Percentiles rank a stretch among this genome's conserved stretches.
phyloP scores from a whole-genome alignment of 352 stramenopile genomes.

The Globisporangium paroecandrum region DNA sequence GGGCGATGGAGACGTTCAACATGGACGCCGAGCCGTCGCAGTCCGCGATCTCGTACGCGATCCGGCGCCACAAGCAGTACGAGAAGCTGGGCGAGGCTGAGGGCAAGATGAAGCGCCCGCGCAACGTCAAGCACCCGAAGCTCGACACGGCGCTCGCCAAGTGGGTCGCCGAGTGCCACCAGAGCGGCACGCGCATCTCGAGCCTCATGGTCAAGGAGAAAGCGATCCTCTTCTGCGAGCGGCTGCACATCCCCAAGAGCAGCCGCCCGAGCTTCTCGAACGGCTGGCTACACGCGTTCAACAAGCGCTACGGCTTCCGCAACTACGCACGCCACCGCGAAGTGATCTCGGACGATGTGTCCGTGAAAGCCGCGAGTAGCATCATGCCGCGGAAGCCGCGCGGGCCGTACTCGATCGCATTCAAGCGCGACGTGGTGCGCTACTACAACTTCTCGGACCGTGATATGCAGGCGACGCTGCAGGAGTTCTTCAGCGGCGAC shows the following conservation, averaged over 20 bases:
- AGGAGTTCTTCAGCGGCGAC: constrained; percentile 16
- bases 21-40: constrained; percentile 21
- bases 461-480: constrained; percentile 17
- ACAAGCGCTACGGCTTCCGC: constrained; percentile 22
- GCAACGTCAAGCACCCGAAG: constrained; percentile 19
- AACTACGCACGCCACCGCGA: constrained; percentile 21
- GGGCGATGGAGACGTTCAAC: constrained; percentile 18
- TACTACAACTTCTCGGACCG: constrained; percentile 14
- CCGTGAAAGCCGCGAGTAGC: constrained; percentile 9
- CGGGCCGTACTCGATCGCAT: constrained; percentile 18
- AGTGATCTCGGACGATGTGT: constrained; percentile 16
- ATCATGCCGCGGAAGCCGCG: constrained; percentile 12
- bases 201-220: constrained; percentile 22
- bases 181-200: constrained; percentile 16
- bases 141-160: constrained; percentile 19
- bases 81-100: constrained; percentile 14
- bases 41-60: constrained; percentile 22
- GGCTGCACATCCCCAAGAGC: constrained; percentile 13
- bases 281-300: constrained; percentile 20
- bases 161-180: constrained; percentile 16
- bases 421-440: constrained; percentile 21
- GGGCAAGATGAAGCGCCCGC: constrained; percentile 17
- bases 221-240: constrained; percentile 16
- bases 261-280: constrained; percentile 18
- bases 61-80: constrained; percentile 19